Evolutionary conservation across 177 flowering plant genomes (phyloP).

Genomic region (Tripterygium wilfordii): DNA sequence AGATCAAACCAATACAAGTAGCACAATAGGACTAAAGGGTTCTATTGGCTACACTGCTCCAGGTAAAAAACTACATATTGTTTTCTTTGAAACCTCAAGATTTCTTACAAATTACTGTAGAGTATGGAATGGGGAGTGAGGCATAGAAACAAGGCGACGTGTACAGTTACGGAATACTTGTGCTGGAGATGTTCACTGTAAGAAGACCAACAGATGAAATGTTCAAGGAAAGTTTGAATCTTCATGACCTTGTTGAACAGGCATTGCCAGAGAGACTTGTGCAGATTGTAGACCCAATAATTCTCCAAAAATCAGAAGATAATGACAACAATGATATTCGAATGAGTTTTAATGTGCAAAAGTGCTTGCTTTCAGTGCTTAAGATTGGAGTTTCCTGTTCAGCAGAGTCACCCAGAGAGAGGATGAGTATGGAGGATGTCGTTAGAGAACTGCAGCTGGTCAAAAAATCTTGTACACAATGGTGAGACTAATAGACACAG

Average conservation of each 20-base stretch:
- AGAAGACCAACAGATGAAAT: constrained; percentile 3
- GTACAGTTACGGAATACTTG: neutral
- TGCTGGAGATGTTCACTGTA: constrained; percentile 1
- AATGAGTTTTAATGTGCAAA: neutral
- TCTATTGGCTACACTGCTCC: constrained; percentile 22
- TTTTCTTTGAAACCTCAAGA: too few species aligned
- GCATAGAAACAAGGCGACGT: neutral
- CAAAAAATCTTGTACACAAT: too few species aligned
- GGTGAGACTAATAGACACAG: too few species aligned
- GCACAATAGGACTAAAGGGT: constrained; percentile 13
- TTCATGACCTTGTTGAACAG: neutral
- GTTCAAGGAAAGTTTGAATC: neutral
- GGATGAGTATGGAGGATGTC: neutral
- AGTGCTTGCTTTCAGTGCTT: neutral
- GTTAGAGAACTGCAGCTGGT: too few species aligned
- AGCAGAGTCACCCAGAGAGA: neutral
- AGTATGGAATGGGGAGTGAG: neutral
- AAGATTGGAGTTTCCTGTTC: neutral
- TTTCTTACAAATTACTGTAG: too few species aligned
- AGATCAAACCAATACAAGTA: neutral
- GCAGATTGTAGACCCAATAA: too few species aligned
- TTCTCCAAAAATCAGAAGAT: too few species aligned
- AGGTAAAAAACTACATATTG: constrained; percentile 13
- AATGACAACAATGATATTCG: neutral
- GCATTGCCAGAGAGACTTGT: neutral